Evolutionary conservation across 139 green algal species (phyloP), one percentile per base, ranked within the genome.

Genomic region (Astrephomene gubernaculifera): DNA sequence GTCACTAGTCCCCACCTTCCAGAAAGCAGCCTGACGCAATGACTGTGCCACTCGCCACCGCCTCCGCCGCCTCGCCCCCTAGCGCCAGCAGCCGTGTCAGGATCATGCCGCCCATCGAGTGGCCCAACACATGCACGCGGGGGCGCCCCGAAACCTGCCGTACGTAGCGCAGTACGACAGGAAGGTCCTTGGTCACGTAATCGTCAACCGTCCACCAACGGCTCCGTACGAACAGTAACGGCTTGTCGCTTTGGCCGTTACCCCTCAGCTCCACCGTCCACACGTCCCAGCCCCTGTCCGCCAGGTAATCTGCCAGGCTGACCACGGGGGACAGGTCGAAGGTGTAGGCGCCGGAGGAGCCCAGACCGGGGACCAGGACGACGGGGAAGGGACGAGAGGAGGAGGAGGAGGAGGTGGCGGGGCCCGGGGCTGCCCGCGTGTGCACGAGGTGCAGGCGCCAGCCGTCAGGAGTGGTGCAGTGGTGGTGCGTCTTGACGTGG

Each of bases 221-320:
- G 10, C 61, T 76, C 8, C 87, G 86, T 0, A 65, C 38, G 29
- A 90, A 79, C 24, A 90, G 31, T 1, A 4, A 19, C 0, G 90
- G 87, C 73, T 89, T 89, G 90, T 93, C 90, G 44, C 74, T 87
- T 72, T 85, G 74, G 12, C 90, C 90, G 73, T 93, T 93, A 92
- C 89, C 90, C 39, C 89, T 65, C 74, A 93, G 87, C 87, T 93
- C 89, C 45, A 73, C 84, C 0, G 83, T 90, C 90, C 90, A 93
- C 24, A 93, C 90, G 53, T 93, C 90, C 87, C 87, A 93, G 7
- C 87, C 87, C 22, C 70, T 38, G 7, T 39, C n/a, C 0, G 90
- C 90, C 63, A 93, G 54, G n/a, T 87, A 91, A 69, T 93, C 90
- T 19, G 90, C 82, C 33, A 91, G 38, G 31, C 39, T 81, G 12